Conservation (phyloP, 73 alveolate genomes). For the Breviolum minutum region DNA sequence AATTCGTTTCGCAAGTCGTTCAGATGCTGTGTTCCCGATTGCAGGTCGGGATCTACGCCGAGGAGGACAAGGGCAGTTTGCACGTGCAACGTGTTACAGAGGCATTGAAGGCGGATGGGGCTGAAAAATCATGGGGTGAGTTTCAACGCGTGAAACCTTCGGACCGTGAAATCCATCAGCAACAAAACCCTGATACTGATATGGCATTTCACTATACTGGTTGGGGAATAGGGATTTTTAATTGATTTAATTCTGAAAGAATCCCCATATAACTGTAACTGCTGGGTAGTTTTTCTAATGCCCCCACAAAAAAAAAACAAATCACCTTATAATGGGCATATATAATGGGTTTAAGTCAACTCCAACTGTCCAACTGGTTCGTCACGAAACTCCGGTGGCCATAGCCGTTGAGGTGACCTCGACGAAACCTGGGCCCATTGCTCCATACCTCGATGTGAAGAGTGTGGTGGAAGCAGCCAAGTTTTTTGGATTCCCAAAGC, state of each 20-base stretch:
- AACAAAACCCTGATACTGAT: background rate
- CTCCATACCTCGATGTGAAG: conserved; percentile 87
- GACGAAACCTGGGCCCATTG: conserved; percentile 82
- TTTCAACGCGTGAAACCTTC: conserved; percentile 89
- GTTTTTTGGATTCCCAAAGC: background rate
- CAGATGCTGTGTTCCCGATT: background rate
- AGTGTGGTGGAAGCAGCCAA: conserved; percentile 89
- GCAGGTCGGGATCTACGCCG: conserved; percentile 98
- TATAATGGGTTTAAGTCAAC: no score
- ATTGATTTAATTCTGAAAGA: no score
- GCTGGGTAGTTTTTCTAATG: no score
- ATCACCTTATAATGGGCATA: no score
- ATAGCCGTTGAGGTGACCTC: no score
- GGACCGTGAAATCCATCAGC: background rate
- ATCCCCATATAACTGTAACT: no score
- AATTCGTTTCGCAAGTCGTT: no score
- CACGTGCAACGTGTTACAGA: conserved; percentile 98
- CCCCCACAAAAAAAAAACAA: no score
- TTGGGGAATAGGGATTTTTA: no score
- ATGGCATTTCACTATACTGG: no score
- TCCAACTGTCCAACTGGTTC: no score
- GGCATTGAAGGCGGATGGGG: conserved; percentile 96
- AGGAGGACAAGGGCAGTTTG: conserved; percentile 98
- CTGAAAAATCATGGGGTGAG: background rate
- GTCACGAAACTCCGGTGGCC: no score